A percentile compares a stretch with the other conserved stretches of the same genome.
phyloP scores from a whole-genome alignment of 495 filamentous ascomycete genomes.

The Cercophora sp. region DNA sequence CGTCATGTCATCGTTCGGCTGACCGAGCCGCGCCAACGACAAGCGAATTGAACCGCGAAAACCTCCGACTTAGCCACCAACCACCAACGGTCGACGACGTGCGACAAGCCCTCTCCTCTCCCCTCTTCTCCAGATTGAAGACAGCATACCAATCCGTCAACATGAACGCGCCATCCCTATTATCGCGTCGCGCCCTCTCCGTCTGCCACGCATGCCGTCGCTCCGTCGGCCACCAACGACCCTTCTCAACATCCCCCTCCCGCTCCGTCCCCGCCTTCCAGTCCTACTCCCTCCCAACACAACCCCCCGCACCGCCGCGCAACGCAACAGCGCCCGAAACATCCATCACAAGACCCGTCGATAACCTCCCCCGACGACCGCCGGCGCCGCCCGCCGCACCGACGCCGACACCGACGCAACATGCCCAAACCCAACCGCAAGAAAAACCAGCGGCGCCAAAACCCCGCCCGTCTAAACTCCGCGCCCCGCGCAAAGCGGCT shows the following conservation, averaged over 20 bases:
- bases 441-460: conserved; percentile 5
- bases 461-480: conserved; percentile 52
- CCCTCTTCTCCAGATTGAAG: background rate
- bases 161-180: conserved; percentile 23
- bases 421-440: background rate
- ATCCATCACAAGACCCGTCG: conserved; percentile 61
- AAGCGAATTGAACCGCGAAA: background rate
- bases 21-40: conserved; percentile 10
- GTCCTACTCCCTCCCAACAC: conserved; percentile 63
- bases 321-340: conserved; percentile 63
- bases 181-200: conserved; percentile 20
- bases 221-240: conserved; percentile 43
- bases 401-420: background rate
- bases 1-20: conserved; percentile 37
- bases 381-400: conserved; percentile 21
- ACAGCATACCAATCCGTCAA: background rate
- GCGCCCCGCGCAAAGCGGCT: conserved; percentile 77
- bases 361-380: conserved; percentile 25
- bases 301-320: conserved; percentile 59
- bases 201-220: conserved; percentile 29
- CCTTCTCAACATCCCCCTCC: conserved; percentile 59
- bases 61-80: conserved; percentile 8
- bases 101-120: background rate
- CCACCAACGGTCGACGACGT: background rate
- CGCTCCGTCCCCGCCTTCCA: conserved; percentile 62